Evolutionary conservation across 495 filamentous ascomycete species (phyloP), one percentile per base, ranked within the genome.

Genomic region (Lasiosphaeria hispida): DNA sequence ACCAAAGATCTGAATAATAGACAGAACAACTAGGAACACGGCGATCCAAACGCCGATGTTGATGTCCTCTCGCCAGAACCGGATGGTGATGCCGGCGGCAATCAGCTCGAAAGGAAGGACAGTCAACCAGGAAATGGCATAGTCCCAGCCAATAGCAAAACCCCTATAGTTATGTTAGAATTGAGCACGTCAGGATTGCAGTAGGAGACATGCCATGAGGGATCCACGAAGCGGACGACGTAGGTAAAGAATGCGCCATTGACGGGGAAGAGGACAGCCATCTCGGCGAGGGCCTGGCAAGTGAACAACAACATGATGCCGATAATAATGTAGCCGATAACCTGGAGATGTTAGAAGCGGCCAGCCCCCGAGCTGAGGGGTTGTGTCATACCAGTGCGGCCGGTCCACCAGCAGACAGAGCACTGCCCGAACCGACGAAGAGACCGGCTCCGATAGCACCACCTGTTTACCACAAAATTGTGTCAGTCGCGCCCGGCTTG

Each of bases 131-230:
- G 73, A 69, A 33, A 87, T 74, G 38, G 81, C 80, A 58, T 88
- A 89, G 63, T 87, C 78, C 85, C 85, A 88, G 18, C 89, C 90
- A 73, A 92, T 87, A 52, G 89, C 86, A 64, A 92, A 92, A 14
- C 89, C 89, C 72, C 72, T 74, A 18, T 8, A 41, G 3, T 30
- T 33, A 1, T 30, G n/a, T 52, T 52, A 15, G 42, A 37, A 15
- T n/a, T 19, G 30, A 54, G 38, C 14, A 35, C n/a, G 38, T 41
- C 11, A 54, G 17, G 42, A 7, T 14, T 36, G 8, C 3, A 13
- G 40, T n/a, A 18, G 36, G 5, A 11, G 10, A 53, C 69, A 41
- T 59, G 69, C 78, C 90, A 81, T 59, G 85, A 84, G 23, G 85
- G 83, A 59, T 88, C 84, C 55, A 89, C 76, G 60, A 90, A 86